Base-by-base conservation (phyloP, 306 rosid genomes). In the Urtica urens region DNA sequence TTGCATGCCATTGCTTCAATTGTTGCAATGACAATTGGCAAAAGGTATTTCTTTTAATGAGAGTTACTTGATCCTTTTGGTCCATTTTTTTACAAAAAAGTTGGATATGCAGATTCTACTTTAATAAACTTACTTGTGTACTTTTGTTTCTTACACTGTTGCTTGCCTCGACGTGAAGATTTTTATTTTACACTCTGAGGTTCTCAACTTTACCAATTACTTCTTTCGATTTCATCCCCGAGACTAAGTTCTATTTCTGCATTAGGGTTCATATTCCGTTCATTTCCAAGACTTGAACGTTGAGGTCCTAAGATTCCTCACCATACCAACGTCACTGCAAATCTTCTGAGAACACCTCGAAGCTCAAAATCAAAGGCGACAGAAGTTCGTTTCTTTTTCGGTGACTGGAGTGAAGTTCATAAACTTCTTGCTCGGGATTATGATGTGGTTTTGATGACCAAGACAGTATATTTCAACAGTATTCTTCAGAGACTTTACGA, bases 1-100 rank as follows among this genome's bases (percentile, higher is more conserved):
- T n/a, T n/a, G n/a, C 63, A 22, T 85, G 93, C 45, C 23, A 20
- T 46, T 82, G 93, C 68, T 86, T 86, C 65, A 57, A 29, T 62
- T 92, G 96, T 68, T 92, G 96, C 43, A 85, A 92, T 71, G 94
- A 92, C 82, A 85, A 79, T 62, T 92, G 99, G 99, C 99, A 86
- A 65, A 92, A 82, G 96, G 99, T 82, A 79, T n/a, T n/a, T n/a
- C n/a, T n/a, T n/a, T n/a, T n/a, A n/a, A n/a, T n/a, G n/a, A n/a
- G n/a, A n/a, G n/a, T n/a, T n/a, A n/a, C n/a, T n/a, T n/a, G n/a
- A n/a, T n/a, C n/a, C n/a, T n/a, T n/a, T n/a, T n/a, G n/a, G n/a
- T n/a, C n/a, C n/a, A n/a, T n/a, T n/a, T n/a, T n/a, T n/a, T n/a
- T n/a, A n/a, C n/a, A n/a, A n/a, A n/a, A n/a, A n/a, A n/a, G n/a